These are phyloP conservation scores for Rosa rugosa DNA, from an alignment of 306 rosid genomes.

Conservation along the genomic window DNA sequence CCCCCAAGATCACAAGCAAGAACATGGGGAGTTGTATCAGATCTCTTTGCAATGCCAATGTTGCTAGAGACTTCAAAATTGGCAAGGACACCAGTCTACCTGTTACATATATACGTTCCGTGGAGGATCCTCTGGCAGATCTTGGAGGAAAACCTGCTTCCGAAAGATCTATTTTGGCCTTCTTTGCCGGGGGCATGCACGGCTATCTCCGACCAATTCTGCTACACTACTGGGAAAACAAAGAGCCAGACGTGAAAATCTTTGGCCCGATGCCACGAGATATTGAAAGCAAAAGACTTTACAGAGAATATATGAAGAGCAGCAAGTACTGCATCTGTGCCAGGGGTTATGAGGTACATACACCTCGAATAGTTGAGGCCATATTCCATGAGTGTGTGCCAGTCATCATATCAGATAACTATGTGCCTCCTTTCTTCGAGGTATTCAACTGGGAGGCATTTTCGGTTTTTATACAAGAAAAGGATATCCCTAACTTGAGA, in stretches of 20 bases:
- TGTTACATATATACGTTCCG: constrained; percentile 62
- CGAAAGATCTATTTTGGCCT: constrained; percentile 62
- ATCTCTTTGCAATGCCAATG: constrained; percentile 79
- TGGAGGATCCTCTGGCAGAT: constrained; percentile 47
- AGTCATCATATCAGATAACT: constrained; percentile 44
- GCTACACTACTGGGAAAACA: constrained; percentile 69
- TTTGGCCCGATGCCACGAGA: constrained; percentile 76
- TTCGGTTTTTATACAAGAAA: constrained; percentile 55
- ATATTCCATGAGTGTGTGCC: constrained; percentile 61
- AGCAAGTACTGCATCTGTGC: constrained; percentile 90
- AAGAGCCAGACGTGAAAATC: constrained; percentile 72
- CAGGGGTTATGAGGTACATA: constrained; percentile 79
- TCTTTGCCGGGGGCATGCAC: constrained; percentile 77
- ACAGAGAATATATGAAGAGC: constrained; percentile 72
- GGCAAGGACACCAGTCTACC: constrained; percentile 83
- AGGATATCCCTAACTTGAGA: constrained; percentile 59
- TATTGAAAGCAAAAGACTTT: constrained; percentile 56
- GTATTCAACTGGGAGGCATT: constrained; percentile 53
- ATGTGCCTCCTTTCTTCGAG: constrained; percentile 61
- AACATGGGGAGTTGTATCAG: constrained; percentile 63
- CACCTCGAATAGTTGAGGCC: constrained; percentile 73
- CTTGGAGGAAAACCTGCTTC: constrained; percentile 62
- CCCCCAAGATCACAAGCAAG: constrained; percentile 55
- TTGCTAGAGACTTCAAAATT: constrained; percentile 62
- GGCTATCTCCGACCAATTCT: constrained; percentile 75